phyloP scores from a whole-genome alignment of 202 grass and related monocot species.

The Musa balbisiana region DNA sequence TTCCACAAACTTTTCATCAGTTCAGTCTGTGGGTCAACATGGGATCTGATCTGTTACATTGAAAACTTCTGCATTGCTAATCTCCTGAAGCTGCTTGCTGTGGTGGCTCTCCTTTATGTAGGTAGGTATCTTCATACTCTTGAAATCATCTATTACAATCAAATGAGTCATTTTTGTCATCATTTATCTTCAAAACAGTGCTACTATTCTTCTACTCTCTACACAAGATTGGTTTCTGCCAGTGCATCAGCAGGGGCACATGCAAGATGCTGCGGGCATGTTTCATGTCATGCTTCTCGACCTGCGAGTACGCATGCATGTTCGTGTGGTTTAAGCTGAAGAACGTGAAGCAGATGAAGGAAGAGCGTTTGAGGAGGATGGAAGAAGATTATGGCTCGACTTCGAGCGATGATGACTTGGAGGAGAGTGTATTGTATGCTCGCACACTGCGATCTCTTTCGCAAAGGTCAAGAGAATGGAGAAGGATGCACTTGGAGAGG shows the following conservation, averaged over 20 bases:
- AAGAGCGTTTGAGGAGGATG: slow-evolving; percentile 18
- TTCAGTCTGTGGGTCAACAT: slow-evolving; percentile 34
- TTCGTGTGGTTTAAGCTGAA: slow-evolving; percentile 33
- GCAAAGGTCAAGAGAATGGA: slow-evolving; percentile 26
- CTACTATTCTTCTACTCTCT: slow-evolving; percentile 43
- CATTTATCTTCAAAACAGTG: slow-evolving; percentile 24
- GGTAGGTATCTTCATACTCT: slow-evolving; percentile 21
- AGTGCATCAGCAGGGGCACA: slow-evolving; percentile 24
- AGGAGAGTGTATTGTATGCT: slow-evolving; percentile 1
- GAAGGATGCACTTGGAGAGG: slow-evolving; percentile 41
- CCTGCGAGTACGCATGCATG: slow-evolving; percentile 27
- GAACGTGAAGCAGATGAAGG: slow-evolving; percentile 7
- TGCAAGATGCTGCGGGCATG: slow-evolving; percentile 34
- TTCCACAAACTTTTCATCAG: slow-evolving; percentile 8
- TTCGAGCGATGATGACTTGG: slow-evolving; percentile 25
- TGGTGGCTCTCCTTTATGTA: slow-evolving; percentile 38
- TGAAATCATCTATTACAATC: not conserved
- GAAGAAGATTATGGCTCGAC: slow-evolving; percentile 24
- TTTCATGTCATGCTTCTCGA: slow-evolving; percentile 30
- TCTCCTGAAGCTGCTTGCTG: slow-evolving; percentile 39
- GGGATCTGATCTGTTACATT: slow-evolving; percentile 57
- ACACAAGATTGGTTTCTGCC: slow-evolving; percentile 43
- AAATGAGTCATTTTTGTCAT: not conserved
- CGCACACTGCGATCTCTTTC: slow-evolving; percentile 21
- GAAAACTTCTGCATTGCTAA: slow-evolving; percentile 54